These are phyloP conservation scores for Russula earlei DNA, from an alignment of 768 basidiomycete genomes.

Conservation along the genomic window DNA sequence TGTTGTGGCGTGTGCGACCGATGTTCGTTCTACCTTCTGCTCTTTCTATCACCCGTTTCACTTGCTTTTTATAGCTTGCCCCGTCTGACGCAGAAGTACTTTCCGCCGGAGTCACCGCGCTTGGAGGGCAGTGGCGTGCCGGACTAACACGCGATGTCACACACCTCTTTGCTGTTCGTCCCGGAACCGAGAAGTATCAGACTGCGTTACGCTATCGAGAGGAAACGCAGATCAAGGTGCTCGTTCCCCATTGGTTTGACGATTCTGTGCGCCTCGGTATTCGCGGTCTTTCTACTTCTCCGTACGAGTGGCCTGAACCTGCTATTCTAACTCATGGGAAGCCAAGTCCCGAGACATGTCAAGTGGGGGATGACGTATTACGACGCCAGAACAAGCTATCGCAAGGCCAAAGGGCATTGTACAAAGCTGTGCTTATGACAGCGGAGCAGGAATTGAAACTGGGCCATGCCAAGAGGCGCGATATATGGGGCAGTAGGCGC, in stretches of 20 bases:
- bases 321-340: constrained; percentile 33
- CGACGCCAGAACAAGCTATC: constrained; percentile 28
- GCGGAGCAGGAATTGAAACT: constrained; percentile 19
- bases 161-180: constrained; percentile 62
- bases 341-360: constrained; percentile 18
- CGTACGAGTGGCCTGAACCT: constrained; percentile 73
- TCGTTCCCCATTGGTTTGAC: constrained; percentile 93
- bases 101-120: constrained; percentile 56
- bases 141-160: constrained; percentile 80
- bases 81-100: constrained; percentile 62
- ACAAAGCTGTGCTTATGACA: constrained; percentile 26
- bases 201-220: constrained; percentile 49
- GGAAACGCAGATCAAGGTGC: constrained; percentile 48
- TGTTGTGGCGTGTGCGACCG: constrained; percentile 60
- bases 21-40: constrained; percentile 33
- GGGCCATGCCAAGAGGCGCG: constrained; percentile 19
- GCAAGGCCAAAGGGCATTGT: constrained; percentile 29
- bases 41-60: background rate
- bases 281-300: constrained; percentile 38
- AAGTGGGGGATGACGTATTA: constrained; percentile 21
- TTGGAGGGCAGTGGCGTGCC: constrained; percentile 75
- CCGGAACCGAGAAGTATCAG: constrained; percentile 36
- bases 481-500: constrained; percentile 50
- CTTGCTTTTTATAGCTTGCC: constrained; percentile 36
- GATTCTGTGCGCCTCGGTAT: constrained; percentile 51